A percentile compares a stretch with the other conserved stretches of the same genome.
Conservation (phyloP, 1,284 basidiomycete species). For the Rhodotorula sp. region DNA sequence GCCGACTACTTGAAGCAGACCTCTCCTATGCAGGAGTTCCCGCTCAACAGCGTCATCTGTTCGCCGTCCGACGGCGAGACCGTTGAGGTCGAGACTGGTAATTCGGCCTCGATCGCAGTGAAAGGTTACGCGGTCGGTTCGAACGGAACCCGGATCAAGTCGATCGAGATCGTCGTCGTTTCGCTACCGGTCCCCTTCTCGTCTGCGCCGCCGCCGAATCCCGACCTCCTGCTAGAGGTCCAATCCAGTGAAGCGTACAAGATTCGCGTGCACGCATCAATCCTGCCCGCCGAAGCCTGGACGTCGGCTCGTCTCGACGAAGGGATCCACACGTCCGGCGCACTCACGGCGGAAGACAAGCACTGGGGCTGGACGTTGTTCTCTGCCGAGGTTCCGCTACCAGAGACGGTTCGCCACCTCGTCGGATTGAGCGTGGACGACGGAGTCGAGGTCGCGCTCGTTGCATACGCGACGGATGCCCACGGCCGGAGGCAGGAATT, state of each 20-base stretch:
- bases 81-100: neutral
- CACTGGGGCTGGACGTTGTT: slow-evolving; percentile 39
- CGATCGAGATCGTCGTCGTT: slow-evolving; percentile 15
- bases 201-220: neutral
- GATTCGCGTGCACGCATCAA: slow-evolving; percentile 18
- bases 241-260: slow-evolving; percentile 4
- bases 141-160: slow-evolving; percentile 15
- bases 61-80: neutral
- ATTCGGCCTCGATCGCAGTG: slow-evolving; percentile 6
- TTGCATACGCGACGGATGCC: slow-evolving; percentile 27
- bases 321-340: neutral
- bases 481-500: slow-evolving; percentile 27
- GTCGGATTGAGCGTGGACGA: neutral
- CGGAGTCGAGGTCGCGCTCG: slow-evolving; percentile 13
- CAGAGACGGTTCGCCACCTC: neutral
- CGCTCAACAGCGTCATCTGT: slow-evolving; percentile 36
- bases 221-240: neutral
- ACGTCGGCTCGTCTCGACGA: slow-evolving; percentile 6
- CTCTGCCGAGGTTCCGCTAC: neutral
- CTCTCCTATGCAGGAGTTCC: slow-evolving; percentile 22
- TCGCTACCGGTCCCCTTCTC: slow-evolving; percentile 3
- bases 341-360: neutral
- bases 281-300: slow-evolving; percentile 2
- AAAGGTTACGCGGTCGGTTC: slow-evolving; percentile 37
- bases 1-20: slow-evolving; percentile 27